Evolutionary conservation across 2,329 filamentous ascomycete genomes (phyloP), one percentile per base, ranked within the genome.

Genomic region (Ceratocystis eucalypticola): DNA sequence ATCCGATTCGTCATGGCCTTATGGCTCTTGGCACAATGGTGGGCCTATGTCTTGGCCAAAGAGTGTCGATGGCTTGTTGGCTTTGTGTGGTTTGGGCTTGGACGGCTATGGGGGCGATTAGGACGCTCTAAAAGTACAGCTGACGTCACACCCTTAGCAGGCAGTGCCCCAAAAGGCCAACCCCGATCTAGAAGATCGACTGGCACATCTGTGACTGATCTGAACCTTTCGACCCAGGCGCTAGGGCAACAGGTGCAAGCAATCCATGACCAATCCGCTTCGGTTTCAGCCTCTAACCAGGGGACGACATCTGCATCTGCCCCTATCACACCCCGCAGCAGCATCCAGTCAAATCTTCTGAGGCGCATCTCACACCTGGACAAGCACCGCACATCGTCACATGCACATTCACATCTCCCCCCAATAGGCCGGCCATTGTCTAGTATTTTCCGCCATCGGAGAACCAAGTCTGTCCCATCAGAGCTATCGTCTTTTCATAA

Each of bases 401-500:
- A 69, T 74, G 68, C 74, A 69, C 59, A 70, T 71, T 12, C 75
- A 77, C n/a, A 69, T 72, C 59, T 15, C 25, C 45, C 53, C n/a
- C 45, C 53, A 8, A n/a, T 17, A 22, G 28, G 3, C 17, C 57
- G 25, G 57, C 46, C 50, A 59, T 45, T 30, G 20, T 65, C 53
- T 10, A 10, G 78, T 20, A 45, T 61, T 15, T 67, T 78, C 67
- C 76, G 80, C 66, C 88, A 96, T 75, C 85, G 86, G 66, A 83
- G 91, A 69, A 88, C 87, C 28, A 91, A 90, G 74, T 96, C 91
- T 10, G 86, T 85, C 64, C 92, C 94, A 0, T 99, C 94, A 0
- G 86, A 84, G 48, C 79, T 99, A 25, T 87, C 90, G 4, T 87
- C 90, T 0, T 91, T 90, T 69, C 89, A 99, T 78, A 99, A 99